Evolutionary conservation across 345 rosid genomes (phyloP).

Genomic region (Alliaria petiolata): DNA sequence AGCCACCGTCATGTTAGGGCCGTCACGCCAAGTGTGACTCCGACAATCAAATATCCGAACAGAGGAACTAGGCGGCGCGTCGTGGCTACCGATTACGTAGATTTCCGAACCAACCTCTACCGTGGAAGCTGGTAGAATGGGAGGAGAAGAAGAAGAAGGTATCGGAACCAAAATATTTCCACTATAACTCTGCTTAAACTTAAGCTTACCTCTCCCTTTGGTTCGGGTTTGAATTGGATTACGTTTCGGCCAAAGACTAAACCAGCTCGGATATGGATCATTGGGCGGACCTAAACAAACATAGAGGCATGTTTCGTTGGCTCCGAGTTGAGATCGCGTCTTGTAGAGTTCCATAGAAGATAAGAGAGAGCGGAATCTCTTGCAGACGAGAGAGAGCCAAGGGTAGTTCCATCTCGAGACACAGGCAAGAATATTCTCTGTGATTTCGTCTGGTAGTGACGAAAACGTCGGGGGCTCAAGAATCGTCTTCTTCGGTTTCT

Average conservation of each 20-base stretch:
- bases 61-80: conserved; percentile 27
- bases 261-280: background rate
- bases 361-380: conserved; percentile 41
- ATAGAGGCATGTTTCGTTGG: background rate
- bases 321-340: background rate
- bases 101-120: conserved; percentile 46
- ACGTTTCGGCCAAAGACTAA: background rate
- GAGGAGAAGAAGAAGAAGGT: no score
- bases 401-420: conserved; percentile 51
- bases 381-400: conserved; percentile 55
- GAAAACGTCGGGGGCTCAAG: no score
- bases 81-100: conserved; percentile 51
- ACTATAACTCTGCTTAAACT: no score
- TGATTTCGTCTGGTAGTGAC: background rate
- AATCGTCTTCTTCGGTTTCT: background rate
- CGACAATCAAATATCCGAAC: conserved; percentile 62
- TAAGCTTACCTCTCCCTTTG: no score
- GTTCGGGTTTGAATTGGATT: no score
- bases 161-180: no score
- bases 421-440: conserved; percentile 45
- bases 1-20: conserved; percentile 46
- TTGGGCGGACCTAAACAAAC: background rate
- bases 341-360: background rate
- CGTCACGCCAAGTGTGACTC: conserved; percentile 47
- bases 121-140: background rate